Evolutionary conservation across 1,139 yeast genomes (phyloP).

Genomic region (Chernovozyma aurita): DNA sequence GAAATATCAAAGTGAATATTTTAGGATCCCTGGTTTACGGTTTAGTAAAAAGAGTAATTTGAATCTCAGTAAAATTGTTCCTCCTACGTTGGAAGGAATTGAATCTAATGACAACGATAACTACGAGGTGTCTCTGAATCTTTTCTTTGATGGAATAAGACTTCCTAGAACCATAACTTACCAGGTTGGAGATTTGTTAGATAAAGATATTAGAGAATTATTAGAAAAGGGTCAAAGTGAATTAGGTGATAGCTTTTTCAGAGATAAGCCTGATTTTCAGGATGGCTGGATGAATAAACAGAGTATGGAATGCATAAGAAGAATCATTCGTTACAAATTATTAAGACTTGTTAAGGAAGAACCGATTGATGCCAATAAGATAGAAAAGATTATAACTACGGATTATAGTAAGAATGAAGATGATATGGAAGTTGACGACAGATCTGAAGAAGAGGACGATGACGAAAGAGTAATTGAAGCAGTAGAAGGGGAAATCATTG

Average conservation of each 20-base stretch:
- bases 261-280: slow-evolving; percentile 36
- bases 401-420: slow-evolving; percentile 32
- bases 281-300: slow-evolving; percentile 77
- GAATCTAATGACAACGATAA: slow-evolving; percentile 15
- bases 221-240: slow-evolving; percentile 31
- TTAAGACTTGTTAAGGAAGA: slow-evolving; percentile 48
- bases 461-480: slow-evolving; percentile 21
- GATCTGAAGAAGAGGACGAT: slow-evolving; percentile 15
- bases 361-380: slow-evolving; percentile 33
- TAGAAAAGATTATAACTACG: slow-evolving; percentile 40
- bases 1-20: slow-evolving; percentile 79
- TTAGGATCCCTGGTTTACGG: slow-evolving; percentile 47
- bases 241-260: slow-evolving; percentile 40
- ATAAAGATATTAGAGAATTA: slow-evolving; percentile 53
- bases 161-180: slow-evolving; percentile 68
- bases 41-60: slow-evolving; percentile 11
- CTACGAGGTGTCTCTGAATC: slow-evolving; percentile 39
- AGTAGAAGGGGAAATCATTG: slow-evolving; percentile 20
- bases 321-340: slow-evolving; percentile 69
- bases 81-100: slow-evolving; percentile 14
- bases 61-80: slow-evolving; percentile 13
- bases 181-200: slow-evolving; percentile 79
- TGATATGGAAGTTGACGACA: slow-evolving; percentile 22
- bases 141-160: slow-evolving; percentile 68
- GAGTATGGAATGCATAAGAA: slow-evolving; percentile 60